Percentiles rank a stretch among this genome's conserved stretches.
Conservation (phyloP, 2,329 filamentous ascomycete species). For the Trichoderma simmonsii region DNA sequence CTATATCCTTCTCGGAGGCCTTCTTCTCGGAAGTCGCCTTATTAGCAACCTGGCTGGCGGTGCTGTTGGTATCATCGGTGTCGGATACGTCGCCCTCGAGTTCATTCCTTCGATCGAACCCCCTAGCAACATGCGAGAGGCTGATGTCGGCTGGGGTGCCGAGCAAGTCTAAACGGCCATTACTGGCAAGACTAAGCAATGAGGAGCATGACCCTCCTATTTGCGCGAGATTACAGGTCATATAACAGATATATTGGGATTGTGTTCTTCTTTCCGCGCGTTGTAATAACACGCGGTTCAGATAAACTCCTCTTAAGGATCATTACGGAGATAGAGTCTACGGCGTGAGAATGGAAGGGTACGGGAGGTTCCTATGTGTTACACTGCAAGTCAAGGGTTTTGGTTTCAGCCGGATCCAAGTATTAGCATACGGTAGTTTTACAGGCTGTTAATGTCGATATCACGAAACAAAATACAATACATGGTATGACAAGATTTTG, state of each 20-base stretch:
- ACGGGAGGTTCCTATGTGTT: not conserved
- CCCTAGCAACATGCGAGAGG: constrained; percentile 77
- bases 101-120: constrained; percentile 77
- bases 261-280: not conserved
- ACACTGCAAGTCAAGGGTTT: not conserved
- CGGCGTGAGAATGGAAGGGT: not conserved
- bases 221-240: not conserved
- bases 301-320: not conserved
- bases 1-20: constrained; percentile 91
- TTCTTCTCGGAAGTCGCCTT: constrained; percentile 67
- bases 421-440: not conserved
- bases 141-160: constrained; percentile 71
- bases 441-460: not conserved
- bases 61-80: constrained; percentile 72
- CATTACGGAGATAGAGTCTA: not conserved
- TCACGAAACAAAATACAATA: not conserved
- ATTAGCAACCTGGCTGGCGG: constrained; percentile 73
- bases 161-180: constrained; percentile 62
- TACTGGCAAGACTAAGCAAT: not conserved
- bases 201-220: not conserved
- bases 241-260: not conserved
- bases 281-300: not conserved
- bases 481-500: not conserved
- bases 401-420: not conserved
- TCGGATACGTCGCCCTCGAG: constrained; percentile 73